A percentile compares a stretch with the other conserved stretches of the same genome.
Evolutionary conservation across 2,329 filamentous ascomycete species (phyloP).

Genomic region (Phaeosphaeriaceae sp.): DNA sequence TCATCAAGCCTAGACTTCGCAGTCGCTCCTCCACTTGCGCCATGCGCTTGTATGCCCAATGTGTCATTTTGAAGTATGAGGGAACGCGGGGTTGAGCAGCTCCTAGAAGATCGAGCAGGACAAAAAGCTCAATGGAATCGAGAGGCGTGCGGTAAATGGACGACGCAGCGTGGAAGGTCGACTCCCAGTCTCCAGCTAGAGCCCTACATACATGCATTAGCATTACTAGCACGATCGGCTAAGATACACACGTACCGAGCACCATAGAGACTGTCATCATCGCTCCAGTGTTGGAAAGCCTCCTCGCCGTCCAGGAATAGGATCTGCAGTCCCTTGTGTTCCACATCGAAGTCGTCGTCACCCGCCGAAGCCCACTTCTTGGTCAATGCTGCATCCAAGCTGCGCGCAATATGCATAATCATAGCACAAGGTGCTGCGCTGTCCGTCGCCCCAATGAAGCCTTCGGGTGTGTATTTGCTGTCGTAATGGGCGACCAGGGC

Average conservation of each 20-base stretch:
- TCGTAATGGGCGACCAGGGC: slow-evolving; percentile 96
- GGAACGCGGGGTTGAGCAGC: slow-evolving; percentile 72
- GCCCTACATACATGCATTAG: slow-evolving; percentile 53
- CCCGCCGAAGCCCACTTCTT: slow-evolving; percentile 76
- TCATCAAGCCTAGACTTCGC: slow-evolving; percentile 70
- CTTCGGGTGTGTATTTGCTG: slow-evolving; percentile 78
- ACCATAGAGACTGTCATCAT: slow-evolving; percentile 86
- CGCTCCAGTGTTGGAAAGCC: slow-evolving; percentile 82
- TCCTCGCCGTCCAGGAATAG: slow-evolving; percentile 93
- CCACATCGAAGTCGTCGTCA: slow-evolving; percentile 61
- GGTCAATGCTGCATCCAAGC: slow-evolving; percentile 81
- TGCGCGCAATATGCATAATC: slow-evolving; percentile 83
- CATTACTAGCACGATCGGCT: neutral
- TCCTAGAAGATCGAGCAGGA: slow-evolving; percentile 88
- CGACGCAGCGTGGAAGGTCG: slow-evolving; percentile 69
- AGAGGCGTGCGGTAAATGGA: slow-evolving; percentile 79
- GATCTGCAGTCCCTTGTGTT: slow-evolving; percentile 85
- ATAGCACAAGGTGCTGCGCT: slow-evolving; percentile 95
- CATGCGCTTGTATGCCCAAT: slow-evolving; percentile 90
- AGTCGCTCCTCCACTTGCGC: slow-evolving; percentile 77
- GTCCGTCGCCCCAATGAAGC: slow-evolving; percentile 93
- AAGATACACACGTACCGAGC: slow-evolving; percentile 66
- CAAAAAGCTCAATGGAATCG: slow-evolving; percentile 83
- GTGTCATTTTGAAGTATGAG: slow-evolving; percentile 88
- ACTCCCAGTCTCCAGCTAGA: slow-evolving; percentile 84